phyloP scores from a whole-genome alignment of 2,329 filamentous ascomycete genomes.

The Calonectria fujianensis region DNA sequence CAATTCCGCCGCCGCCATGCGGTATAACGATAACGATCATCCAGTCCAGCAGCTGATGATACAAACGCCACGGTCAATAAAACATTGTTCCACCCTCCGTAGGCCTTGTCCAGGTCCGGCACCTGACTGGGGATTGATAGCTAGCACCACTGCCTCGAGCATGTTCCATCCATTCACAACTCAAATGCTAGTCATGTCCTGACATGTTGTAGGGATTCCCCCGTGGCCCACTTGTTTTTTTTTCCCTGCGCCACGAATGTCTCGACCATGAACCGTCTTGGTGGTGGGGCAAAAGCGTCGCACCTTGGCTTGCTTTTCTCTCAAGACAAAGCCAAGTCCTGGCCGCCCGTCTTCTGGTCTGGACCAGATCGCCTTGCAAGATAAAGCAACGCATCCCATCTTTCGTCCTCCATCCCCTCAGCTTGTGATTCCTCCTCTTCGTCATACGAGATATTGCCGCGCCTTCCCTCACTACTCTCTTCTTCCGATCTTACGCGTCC shows the following conservation, averaged over 20 bases:
- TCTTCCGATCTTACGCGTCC: constrained; percentile 18
- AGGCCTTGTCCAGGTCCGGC: neutral
- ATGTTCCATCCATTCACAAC: constrained; percentile 24
- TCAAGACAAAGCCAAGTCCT: constrained; percentile 37
- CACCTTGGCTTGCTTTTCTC: constrained; percentile 36
- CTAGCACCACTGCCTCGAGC: neutral
- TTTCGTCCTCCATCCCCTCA: neutral
- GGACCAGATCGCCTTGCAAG: constrained; percentile 33
- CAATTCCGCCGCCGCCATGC: neutral
- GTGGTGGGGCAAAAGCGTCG: constrained; percentile 43
- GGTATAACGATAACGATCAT: constrained; percentile 1
- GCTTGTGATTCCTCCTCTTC: neutral
- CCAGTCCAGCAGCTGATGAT: neutral
- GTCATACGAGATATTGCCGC: neutral
- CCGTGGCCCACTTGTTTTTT: constrained; percentile 41
- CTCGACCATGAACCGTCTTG: constrained; percentile 33
- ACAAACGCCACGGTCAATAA: neutral
- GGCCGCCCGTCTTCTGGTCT: constrained; percentile 32
- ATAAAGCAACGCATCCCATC: constrained; percentile 19
- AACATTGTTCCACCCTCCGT: neutral
- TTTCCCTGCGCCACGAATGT: constrained; percentile 37
- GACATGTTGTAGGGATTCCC: constrained; percentile 3
- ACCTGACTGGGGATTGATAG: neutral
- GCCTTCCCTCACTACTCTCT: neutral
- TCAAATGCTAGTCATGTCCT: constrained; percentile 32